These are phyloP conservation scores for Cordia subcordata DNA, from an alignment of 257 asterid species.

Conservation along the genomic window DNA sequence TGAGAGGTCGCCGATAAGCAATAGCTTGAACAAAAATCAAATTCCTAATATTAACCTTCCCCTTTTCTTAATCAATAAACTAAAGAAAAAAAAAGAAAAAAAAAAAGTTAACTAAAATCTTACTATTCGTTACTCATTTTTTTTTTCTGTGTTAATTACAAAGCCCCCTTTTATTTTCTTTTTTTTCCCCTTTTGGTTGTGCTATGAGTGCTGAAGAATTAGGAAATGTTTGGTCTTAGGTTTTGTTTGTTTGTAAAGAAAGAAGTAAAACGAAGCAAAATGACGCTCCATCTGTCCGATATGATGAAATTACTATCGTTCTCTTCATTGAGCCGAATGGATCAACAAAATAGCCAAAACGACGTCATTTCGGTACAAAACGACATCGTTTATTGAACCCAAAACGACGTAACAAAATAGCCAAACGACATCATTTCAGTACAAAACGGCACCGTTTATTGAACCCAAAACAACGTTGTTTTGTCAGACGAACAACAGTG, in stretches of 20 bases:
- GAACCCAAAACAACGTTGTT: no score
- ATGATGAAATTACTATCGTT: neutral
- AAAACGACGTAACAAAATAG: no score
- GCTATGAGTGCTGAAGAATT: neutral
- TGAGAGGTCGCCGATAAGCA: slow-evolving; percentile 53
- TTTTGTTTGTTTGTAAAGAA: neutral
- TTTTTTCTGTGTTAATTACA: neutral
- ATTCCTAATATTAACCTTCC: neutral
- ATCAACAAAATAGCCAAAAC: no score
- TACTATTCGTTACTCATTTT: slow-evolving; percentile 46
- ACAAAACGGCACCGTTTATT: no score
- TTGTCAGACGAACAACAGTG: no score
- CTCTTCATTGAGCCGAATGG: no score
- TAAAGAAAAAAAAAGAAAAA: neutral
- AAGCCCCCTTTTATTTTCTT: neutral
- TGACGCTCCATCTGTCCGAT: neutral
- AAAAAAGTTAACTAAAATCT: slow-evolving; percentile 16
- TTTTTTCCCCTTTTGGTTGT: neutral
- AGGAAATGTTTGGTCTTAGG: neutral
- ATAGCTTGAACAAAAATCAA: slow-evolving; percentile 37
- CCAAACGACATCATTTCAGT: no score
- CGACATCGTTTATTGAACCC: no score
- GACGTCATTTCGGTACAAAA: no score
- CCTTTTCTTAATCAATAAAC: neutral
- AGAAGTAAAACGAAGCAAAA: neutral